Evolutionary conservation across 257 asterid species (phyloP).

Genomic region (Thymus quinquecostatus): DNA sequence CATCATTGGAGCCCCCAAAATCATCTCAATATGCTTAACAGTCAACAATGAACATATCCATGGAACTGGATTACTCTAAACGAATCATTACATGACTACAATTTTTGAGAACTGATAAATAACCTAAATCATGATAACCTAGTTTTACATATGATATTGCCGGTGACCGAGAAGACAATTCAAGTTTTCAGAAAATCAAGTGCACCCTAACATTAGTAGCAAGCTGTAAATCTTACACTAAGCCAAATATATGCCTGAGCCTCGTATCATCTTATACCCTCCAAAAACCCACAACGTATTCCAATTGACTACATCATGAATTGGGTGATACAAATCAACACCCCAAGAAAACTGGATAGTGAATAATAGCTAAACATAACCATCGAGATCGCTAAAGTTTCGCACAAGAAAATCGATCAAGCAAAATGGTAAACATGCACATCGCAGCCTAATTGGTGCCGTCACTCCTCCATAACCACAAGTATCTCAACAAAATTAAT

Average conservation of each 20-base stretch:
- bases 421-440: background rate
- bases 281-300: constrained; percentile 1
- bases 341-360: constrained; percentile 14
- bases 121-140: background rate
- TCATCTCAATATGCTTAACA: background rate
- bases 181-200: background rate
- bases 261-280: constrained; percentile 6
- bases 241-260: background rate
- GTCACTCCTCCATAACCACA: constrained; percentile 2
- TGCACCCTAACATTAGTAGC: background rate
- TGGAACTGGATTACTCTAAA: background rate
- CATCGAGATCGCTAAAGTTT: constrained; percentile 3
- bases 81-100: background rate
- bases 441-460: background rate
- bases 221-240: background rate
- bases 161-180: background rate
- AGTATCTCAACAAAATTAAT: background rate
- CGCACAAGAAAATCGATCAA: background rate
- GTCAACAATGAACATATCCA: background rate
- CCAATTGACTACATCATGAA: constrained; percentile 13
- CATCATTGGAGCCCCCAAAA: background rate
- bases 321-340: constrained; percentile 24
- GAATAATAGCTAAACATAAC: constrained; percentile 15
- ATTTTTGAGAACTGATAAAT: background rate
- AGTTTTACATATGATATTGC: background rate